phyloP scores from a whole-genome alignment of 768 basidiomycete species.

The Neoboletus magnificus region DNA sequence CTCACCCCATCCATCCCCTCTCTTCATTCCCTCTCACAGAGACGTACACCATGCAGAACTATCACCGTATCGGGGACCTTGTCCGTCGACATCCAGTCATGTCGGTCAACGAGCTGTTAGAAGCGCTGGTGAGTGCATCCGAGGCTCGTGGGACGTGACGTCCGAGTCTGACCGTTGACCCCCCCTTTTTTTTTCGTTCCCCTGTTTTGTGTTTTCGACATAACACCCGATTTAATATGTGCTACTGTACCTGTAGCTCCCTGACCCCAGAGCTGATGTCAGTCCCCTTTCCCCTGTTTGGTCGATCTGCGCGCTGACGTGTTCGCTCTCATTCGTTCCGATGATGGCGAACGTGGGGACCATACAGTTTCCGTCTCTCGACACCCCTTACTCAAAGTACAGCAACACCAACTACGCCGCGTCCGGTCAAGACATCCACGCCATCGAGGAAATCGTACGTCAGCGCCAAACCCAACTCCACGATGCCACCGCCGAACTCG shows the following conservation, averaged over 20 bases:
- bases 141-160: too few species aligned
- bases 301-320: neutral
- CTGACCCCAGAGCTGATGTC: constrained; percentile 11
- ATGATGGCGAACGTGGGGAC: neutral
- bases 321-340: neutral
- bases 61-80: neutral
- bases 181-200: neutral
- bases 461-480: constrained; percentile 14
- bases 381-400: constrained; percentile 18
- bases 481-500: constrained; percentile 13
- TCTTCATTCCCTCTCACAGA: neutral
- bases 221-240: neutral
- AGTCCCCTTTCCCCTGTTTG: neutral
- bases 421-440: constrained; percentile 7
- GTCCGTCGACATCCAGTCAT: constrained; percentile 6
- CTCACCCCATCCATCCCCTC: neutral
- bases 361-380: constrained; percentile 11
- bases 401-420: constrained; percentile 14
- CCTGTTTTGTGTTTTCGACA: neutral
- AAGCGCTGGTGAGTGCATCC: constrained; percentile 6
- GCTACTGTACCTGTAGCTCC: constrained; percentile 6
- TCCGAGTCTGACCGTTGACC: neutral
- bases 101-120: constrained; percentile 11
- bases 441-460: constrained; percentile 14
- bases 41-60: constrained; percentile 7